Evolutionary conservation across 2,329 filamentous ascomycete species (phyloP).

Genomic region (Cladosporium cucumerinum): DNA sequence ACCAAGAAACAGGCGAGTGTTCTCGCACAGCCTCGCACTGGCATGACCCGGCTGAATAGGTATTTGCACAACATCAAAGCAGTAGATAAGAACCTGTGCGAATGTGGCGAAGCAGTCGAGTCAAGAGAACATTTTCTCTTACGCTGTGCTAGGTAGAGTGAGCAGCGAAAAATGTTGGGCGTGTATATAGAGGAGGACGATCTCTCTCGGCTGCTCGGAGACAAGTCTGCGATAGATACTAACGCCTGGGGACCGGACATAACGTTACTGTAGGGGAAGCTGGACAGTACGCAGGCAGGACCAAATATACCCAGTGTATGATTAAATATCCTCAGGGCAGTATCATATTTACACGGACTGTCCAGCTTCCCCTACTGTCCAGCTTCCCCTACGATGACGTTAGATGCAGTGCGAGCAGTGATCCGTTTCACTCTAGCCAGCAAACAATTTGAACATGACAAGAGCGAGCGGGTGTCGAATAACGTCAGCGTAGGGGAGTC

Average conservation of each 20-base stretch:
- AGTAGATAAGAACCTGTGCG: not conserved
- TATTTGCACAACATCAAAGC: slow-evolving; percentile 9
- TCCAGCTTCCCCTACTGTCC: too few relatives aligned
- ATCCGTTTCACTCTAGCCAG: too few relatives aligned
- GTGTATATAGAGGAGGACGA: slow-evolving; percentile 1
- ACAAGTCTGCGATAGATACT: not conserved
- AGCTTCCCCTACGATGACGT: too few relatives aligned
- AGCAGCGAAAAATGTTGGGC: slow-evolving; percentile 2
- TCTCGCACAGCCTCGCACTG: not conserved
- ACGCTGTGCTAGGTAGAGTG: not conserved
- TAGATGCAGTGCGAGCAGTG: not conserved
- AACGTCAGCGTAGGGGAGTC: too few relatives aligned
- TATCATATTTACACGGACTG: too few relatives aligned
- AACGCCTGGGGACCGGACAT: slow-evolving; percentile 9
- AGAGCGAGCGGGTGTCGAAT: too few relatives aligned
- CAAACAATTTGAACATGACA: too few relatives aligned
- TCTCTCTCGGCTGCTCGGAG: not conserved
- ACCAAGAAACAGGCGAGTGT: not conserved
- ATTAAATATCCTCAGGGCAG: too few relatives aligned
- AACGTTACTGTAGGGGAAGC: too few relatives aligned
- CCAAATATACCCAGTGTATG: too few relatives aligned
- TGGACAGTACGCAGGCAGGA: too few relatives aligned
- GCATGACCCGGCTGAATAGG: slow-evolving; percentile 7
- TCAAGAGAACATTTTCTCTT: slow-evolving; percentile 11
- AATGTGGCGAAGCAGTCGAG: slow-evolving; percentile 6